These are phyloP conservation scores for Salix dunnii DNA, from an alignment of 345 rosid genomes.

Conservation along the genomic window DNA sequence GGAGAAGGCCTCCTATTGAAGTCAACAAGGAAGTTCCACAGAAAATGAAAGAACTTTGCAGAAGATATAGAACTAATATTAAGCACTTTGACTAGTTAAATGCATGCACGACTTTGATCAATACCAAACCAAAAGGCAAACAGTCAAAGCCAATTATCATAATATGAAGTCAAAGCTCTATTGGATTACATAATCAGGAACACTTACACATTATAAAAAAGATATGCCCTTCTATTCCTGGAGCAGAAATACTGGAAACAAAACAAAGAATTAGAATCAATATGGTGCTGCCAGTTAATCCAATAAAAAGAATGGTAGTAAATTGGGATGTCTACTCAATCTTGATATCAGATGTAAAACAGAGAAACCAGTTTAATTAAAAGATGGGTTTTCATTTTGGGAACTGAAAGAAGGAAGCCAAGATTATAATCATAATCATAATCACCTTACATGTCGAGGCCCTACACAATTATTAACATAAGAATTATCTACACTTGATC, in stretches of 20 bases:
- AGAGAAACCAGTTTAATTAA: background rate
- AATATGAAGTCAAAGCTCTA: no score
- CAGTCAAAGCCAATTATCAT: background rate
- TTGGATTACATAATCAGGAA: constrained; percentile 6
- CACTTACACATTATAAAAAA: constrained; percentile 71
- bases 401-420: background rate
- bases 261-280: constrained; percentile 16
- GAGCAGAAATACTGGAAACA: constrained; percentile 65
- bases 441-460: background rate
- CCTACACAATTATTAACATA: background rate
- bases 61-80: background rate
- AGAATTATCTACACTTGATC: background rate
- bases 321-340: background rate
- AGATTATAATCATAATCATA: background rate
- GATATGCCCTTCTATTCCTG: constrained; percentile 76
- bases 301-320: background rate
- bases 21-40: no score
- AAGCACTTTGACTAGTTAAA: background rate
- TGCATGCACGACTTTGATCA: background rate
- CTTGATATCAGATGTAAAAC: no score
- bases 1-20: background rate
- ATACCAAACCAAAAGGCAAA: background rate
- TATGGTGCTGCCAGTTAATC: background rate
- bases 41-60: background rate
- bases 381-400: background rate